Conservation (phyloP, 495 filamentous ascomycete species). For the Opeltia flavorubescens region DNA sequence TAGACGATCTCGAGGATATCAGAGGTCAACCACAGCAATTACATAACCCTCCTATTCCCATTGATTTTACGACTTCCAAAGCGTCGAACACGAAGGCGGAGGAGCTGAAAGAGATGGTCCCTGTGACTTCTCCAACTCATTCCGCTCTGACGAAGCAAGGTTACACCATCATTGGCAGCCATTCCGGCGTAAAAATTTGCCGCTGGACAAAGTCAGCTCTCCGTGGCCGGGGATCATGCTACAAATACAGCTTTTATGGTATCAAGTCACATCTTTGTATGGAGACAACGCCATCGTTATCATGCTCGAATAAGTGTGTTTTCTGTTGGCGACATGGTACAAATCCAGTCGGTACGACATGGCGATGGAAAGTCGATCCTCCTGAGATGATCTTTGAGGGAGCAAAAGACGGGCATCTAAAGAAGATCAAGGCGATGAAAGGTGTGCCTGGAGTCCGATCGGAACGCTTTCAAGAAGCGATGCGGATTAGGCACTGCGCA, state of each 20-base stretch:
- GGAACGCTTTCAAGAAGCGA: slow-evolving; percentile 82
- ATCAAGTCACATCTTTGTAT: slow-evolving; percentile 93
- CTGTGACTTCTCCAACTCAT: slow-evolving; percentile 76
- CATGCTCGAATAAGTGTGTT: slow-evolving; percentile 95
- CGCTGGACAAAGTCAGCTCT: slow-evolving; percentile 97
- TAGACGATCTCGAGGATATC: slow-evolving; percentile 79
- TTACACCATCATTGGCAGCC: slow-evolving; percentile 85
- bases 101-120: slow-evolving; percentile 78
- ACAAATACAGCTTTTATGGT: slow-evolving; percentile 94
- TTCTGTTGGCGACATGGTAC: slow-evolving; percentile 98
- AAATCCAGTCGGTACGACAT: slow-evolving; percentile 89
- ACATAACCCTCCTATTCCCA: slow-evolving; percentile 41
- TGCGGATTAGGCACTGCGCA: slow-evolving; percentile 86
- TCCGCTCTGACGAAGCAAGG: slow-evolving; percentile 85
- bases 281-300: slow-evolving; percentile 90
- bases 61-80: slow-evolving; percentile 71
- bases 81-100: slow-evolving; percentile 32
- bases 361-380: slow-evolving; percentile 89
- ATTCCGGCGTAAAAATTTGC: slow-evolving; percentile 94
- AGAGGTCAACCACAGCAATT: slow-evolving; percentile 25
- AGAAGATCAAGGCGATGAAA: slow-evolving; percentile 93
- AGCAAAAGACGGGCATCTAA: slow-evolving; percentile 81
- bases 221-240: slow-evolving; percentile 89
- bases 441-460: slow-evolving; percentile 86
- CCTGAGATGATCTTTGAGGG: slow-evolving; percentile 80